A percentile compares a stretch with the other conserved stretches of the same genome.
phyloP scores from a whole-genome alignment of 768 basidiomycete genomes.

The Lactarius quietus region DNA sequence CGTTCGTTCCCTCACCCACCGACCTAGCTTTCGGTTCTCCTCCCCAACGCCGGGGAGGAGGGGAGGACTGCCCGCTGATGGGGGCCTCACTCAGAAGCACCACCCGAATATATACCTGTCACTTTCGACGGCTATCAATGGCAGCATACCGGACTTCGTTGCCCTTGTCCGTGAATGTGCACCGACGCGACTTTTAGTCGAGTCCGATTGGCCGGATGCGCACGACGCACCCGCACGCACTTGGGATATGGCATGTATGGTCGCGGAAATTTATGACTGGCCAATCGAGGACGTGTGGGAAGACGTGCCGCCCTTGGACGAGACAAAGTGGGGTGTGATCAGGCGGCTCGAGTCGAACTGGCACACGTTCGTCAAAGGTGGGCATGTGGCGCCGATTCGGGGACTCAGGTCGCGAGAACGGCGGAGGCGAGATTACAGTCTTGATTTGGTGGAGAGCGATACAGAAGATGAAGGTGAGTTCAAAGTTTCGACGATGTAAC shows the following conservation, averaged over 20 bases:
- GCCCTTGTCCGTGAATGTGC: constrained; percentile 63
- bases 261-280: constrained; percentile 81
- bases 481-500: background rate
- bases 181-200: constrained; percentile 69
- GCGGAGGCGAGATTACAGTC: constrained; percentile 22
- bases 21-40: background rate
- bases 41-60: constrained; percentile 12
- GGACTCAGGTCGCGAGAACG: constrained; percentile 16
- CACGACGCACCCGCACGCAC: constrained; percentile 53
- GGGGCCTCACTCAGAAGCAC: constrained; percentile 44
- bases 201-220: constrained; percentile 82
- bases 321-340: constrained; percentile 59
- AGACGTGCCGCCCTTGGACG: constrained; percentile 34
- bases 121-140: constrained; percentile 81
- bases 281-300: constrained; percentile 47
- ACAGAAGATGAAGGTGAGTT: constrained; percentile 10
- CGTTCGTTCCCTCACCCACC: constrained; percentile 26
- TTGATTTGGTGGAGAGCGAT: constrained; percentile 16
- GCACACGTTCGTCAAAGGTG: constrained; percentile 52
- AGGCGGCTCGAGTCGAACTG: constrained; percentile 69
- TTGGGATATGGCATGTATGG: constrained; percentile 70
- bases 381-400: constrained; percentile 34
- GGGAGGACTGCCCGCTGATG: constrained; percentile 10
- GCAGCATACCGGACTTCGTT: constrained; percentile 59
- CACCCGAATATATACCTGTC: constrained; percentile 84